A percentile compares a stretch with the other conserved stretches of the same genome.
These are phyloP conservation scores for Agastache rugosa DNA, from an alignment of 257 asterid genomes.

Conservation along the genomic window DNA sequence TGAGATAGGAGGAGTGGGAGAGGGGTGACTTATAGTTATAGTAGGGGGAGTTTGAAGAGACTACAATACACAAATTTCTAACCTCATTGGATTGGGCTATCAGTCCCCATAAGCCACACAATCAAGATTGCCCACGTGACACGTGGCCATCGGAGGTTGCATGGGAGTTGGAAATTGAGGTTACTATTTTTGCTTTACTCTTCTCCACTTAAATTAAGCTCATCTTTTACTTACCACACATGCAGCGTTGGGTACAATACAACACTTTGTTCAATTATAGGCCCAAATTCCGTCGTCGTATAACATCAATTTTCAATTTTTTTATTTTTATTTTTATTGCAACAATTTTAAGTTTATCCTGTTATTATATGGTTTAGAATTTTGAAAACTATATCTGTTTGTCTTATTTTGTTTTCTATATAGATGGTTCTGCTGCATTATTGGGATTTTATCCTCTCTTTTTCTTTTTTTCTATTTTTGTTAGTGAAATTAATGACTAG, in stretches of 20 bases:
- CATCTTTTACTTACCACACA: slow-evolving; percentile 30
- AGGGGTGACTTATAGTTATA: slow-evolving; percentile 44
- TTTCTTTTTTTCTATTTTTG: not conserved
- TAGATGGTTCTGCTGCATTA: slow-evolving; percentile 30
- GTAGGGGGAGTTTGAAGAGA: slow-evolving; percentile 33
- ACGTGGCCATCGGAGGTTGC: slow-evolving; percentile 51
- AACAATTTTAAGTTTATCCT: slow-evolving; percentile 25
- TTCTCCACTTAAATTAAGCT: slow-evolving; percentile 49
- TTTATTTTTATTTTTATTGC: not conserved
- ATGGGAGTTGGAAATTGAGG: slow-evolving; percentile 36
- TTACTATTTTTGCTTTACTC: slow-evolving; percentile 38
- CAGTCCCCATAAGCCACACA: slow-evolving; percentile 63
- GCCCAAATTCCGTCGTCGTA: too few relatives aligned
- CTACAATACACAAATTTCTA: slow-evolving; percentile 43
- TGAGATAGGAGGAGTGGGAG: slow-evolving; percentile 21
- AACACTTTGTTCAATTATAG: not conserved
- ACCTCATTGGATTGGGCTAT: slow-evolving; percentile 43
- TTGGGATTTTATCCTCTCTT: not conserved
- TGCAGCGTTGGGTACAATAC: slow-evolving; percentile 10
- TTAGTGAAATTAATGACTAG: not conserved
- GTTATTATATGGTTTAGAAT: slow-evolving; percentile 40
- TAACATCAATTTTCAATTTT: not conserved
- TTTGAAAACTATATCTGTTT: slow-evolving; percentile 37
- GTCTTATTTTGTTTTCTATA: slow-evolving; percentile 26
- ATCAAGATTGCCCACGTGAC: slow-evolving; percentile 63